Evolutionary conservation across 306 rosid genomes (phyloP).

Genomic region (Hippophae rhamnoides): DNA sequence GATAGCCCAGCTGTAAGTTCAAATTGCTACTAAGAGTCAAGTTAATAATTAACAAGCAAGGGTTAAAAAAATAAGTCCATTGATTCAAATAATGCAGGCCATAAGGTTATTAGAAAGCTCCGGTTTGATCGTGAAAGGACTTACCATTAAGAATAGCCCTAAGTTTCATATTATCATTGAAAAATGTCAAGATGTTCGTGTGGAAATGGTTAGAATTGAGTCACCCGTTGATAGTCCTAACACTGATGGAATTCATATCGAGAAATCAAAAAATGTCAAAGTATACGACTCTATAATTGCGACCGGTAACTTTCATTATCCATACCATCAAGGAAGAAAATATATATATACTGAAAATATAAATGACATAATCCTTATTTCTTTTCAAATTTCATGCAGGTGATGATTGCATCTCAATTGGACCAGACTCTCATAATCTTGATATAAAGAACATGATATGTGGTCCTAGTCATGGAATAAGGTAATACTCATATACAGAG

Average conservation of each 20-base stretch:
- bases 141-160: slow-evolving; percentile 36
- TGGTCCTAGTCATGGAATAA: slow-evolving; percentile 65
- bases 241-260: slow-evolving; percentile 54
- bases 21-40: not conserved
- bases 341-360: too few relatives aligned
- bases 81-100: slow-evolving; percentile 18
- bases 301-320: slow-evolving; percentile 14
- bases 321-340: too few relatives aligned
- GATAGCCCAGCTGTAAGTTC: slow-evolving; percentile 54
- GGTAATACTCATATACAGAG: slow-evolving; percentile 18
- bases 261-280: slow-evolving; percentile 33
- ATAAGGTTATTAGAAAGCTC: slow-evolving; percentile 35
- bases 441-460: slow-evolving; percentile 45
- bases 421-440: slow-evolving; percentile 43
- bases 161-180: slow-evolving; percentile 40
- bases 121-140: slow-evolving; percentile 27
- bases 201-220: slow-evolving; percentile 27
- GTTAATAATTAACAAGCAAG: too few relatives aligned
- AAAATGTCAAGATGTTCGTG: slow-evolving; percentile 29
- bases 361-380: too few relatives aligned
- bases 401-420: slow-evolving; percentile 54
- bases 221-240: slow-evolving; percentile 39
- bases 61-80: too few relatives aligned
- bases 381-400: not conserved
- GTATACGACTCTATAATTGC: slow-evolving; percentile 31